Conservation (phyloP, 768 basidiomycete species). For the Panaeolus papilionaceus region DNA sequence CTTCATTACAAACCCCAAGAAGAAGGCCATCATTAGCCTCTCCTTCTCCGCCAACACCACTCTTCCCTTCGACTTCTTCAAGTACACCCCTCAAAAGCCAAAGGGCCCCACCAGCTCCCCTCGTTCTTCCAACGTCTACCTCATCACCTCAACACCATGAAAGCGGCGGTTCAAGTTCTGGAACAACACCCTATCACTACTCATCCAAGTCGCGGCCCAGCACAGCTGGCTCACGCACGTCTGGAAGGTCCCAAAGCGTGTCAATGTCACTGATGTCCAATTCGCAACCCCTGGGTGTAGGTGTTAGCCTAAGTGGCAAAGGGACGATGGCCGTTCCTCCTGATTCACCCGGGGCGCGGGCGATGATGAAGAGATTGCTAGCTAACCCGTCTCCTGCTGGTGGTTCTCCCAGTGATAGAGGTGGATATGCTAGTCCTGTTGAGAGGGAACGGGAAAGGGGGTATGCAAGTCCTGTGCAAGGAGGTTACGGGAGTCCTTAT, state of each 20-base stretch:
- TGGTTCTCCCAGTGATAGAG: not conserved
- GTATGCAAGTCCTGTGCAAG: not conserved
- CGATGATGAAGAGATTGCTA: conserved; percentile 8
- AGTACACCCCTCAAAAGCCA: not conserved
- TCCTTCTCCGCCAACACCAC: not conserved
- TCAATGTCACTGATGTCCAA: not conserved
- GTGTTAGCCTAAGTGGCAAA: conserved; percentile 1
- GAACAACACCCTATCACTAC: conserved; percentile 1
- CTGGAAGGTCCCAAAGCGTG: not conserved
- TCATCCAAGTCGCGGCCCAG: conserved; percentile 7
- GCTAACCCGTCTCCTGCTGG: conserved; percentile 1
- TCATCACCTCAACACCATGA: not conserved
- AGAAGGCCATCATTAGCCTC: conserved; percentile 7
- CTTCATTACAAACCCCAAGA: not conserved
- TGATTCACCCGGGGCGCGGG: not conserved
- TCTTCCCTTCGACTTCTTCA: not conserved
- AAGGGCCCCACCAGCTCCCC: conserved; percentile 1
- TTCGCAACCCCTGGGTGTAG: not conserved
- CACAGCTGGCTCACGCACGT: conserved; percentile 5
- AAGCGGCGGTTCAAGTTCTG: not conserved
- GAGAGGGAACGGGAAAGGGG: conserved; percentile 1
- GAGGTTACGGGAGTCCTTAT: not conserved
- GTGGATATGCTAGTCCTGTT: not conserved
- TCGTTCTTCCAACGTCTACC: not conserved
- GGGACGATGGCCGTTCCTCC: not conserved